phyloP scores from a whole-genome alignment of 2,329 filamentous ascomycete genomes.

The Apiospora saccharicola region DNA sequence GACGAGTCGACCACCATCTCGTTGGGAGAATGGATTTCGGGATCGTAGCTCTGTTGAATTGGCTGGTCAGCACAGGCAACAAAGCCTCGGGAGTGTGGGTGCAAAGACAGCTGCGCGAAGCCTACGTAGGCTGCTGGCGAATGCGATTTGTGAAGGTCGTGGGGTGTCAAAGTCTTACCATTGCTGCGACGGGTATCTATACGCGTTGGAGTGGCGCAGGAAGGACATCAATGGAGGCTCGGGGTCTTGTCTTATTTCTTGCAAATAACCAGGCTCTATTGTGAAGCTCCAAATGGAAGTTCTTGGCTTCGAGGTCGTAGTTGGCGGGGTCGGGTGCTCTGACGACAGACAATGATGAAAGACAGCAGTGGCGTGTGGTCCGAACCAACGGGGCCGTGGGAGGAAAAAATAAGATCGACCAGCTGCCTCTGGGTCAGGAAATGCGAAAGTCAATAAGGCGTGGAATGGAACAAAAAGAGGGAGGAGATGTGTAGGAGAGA shows the following conservation, averaged over 20 bases:
- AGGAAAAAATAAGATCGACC: neutral
- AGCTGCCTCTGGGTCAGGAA: slow-evolving; percentile 14
- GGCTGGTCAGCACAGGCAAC: slow-evolving; percentile 5
- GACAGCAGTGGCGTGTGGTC: neutral
- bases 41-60: slow-evolving; percentile 56
- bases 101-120: neutral
- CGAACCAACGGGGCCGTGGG: neutral
- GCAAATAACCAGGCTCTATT: neutral
- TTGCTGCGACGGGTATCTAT: slow-evolving; percentile 13
- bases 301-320: slow-evolving; percentile 16
- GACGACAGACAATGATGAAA: slow-evolving; percentile 19
- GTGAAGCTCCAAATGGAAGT: slow-evolving; percentile 11
- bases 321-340: slow-evolving; percentile 20
- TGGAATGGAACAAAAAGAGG: slow-evolving; percentile 17
- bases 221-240: slow-evolving; percentile 11
- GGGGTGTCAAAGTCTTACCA: slow-evolving; percentile 15
- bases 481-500: neutral
- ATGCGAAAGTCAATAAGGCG: neutral
- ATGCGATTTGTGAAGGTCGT: neutral
- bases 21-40: slow-evolving; percentile 60
- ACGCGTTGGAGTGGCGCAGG: neutral
- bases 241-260: neutral
- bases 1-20: slow-evolving; percentile 64
- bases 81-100: neutral
- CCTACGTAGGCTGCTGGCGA: neutral